A percentile compares a stretch with the other conserved stretches of the same genome.
These are phyloP conservation scores for Leishmania martiniquensis DNA, from an alignment of 208 protist species.

Conservation along the genomic window DNA sequence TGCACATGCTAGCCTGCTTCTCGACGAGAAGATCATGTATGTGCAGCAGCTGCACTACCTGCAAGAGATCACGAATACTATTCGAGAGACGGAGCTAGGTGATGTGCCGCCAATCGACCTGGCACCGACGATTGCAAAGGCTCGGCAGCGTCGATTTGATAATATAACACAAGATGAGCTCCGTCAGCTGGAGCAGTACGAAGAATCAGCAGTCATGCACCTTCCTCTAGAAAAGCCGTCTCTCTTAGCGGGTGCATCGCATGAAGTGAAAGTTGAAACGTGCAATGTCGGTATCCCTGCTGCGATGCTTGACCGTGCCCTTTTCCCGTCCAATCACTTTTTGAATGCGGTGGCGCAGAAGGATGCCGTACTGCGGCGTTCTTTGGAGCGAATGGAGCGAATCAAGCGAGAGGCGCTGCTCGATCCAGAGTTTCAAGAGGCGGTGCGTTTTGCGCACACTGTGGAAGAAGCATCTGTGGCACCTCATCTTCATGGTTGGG, in stretches of 20 bases:
- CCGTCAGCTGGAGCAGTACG: constrained; percentile 58
- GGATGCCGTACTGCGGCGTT: constrained; percentile 44
- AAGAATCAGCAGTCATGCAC: constrained; percentile 37
- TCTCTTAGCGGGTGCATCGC: neutral
- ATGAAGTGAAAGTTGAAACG: neutral
- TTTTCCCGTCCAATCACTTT: constrained; percentile 73
- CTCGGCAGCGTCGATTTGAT: constrained; percentile 47
- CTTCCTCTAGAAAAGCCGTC: neutral
- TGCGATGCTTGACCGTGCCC: constrained; percentile 53
- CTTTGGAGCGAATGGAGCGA: constrained; percentile 63
- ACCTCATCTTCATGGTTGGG: constrained; percentile 32
- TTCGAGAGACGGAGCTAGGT: constrained; percentile 26
- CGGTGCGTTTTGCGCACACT: constrained; percentile 53
- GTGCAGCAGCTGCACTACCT: constrained; percentile 45
- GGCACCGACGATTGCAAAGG: constrained; percentile 58
- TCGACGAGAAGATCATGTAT: constrained; percentile 40
- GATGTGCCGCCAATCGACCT: constrained; percentile 59
- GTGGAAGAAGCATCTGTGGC: constrained; percentile 54
- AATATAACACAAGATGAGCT: constrained; percentile 66
- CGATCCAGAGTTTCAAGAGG: constrained; percentile 77
- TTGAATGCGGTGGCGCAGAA: constrained; percentile 52
- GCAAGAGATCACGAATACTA: constrained; percentile 47
- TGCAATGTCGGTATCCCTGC: constrained; percentile 18
- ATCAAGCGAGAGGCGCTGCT: constrained; percentile 77
- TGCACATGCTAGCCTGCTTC: constrained; percentile 8